Evolutionary conservation across 129 eudicot genomes (phyloP), one percentile per base, ranked within the genome.

Genomic region (Oenanthe sinensis): DNA sequence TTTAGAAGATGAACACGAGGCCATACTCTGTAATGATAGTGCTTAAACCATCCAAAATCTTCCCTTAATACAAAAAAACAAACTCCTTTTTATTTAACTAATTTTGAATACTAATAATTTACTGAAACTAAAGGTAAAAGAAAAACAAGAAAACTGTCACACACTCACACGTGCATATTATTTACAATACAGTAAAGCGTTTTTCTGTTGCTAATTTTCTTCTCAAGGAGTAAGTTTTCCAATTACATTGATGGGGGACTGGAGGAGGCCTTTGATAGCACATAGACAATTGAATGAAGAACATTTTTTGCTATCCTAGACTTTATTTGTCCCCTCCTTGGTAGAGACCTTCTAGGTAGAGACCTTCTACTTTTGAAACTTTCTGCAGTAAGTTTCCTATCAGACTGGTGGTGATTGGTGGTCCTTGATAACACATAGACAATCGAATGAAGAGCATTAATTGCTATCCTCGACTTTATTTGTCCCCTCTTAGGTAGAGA

Each of bases 401-500:
- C 39, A 65, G 74, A 76, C 70, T 33, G 49, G 24, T 71, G 83
- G 49, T 26, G 80, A 75, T 44, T 37, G 81, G 79, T 39, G 67
- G 83, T 83, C 75, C 77, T 76, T n/a, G 87, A 72, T n/a, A 87
- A 46, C 68, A 75, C 69, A 4, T 85, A 79, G 73, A 71, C 82
- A 28, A 88, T 82, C 36, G 89, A 81, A 84, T 84, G 93, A 52
- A 89, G 82, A 73, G 84, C 92, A 13, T 78, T 83, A 39, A 91
- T 79, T 42, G 90, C 97, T 72, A 91, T 89, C 82, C 80, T 85
- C 45, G 69, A 77, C 71, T 89, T 91, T 54, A 89, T 84, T 79
- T 85, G 97, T 13, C 97, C 97, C 55, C 97, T 87, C 79, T 79
- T 84, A 8, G 91, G 91, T 43, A 84, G 42, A 8, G 81, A 79